Evolutionary conservation across 306 rosid species (phyloP), one percentile per base, ranked within the genome.

Genomic region (Astragalus membranaceus): DNA sequence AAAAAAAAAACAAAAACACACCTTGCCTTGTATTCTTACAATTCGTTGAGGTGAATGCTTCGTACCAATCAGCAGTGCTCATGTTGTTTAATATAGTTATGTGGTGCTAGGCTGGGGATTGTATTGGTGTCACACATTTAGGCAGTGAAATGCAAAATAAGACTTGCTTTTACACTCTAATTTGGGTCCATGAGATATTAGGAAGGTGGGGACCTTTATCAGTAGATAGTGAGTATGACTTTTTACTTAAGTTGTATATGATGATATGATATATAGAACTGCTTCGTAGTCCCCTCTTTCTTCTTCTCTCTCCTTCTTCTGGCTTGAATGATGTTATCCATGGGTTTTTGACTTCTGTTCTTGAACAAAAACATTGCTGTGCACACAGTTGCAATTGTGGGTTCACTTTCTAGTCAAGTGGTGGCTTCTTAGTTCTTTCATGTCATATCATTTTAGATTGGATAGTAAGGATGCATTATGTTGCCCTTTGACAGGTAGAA

Each of bases 401-500:
- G 63, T 78, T 74, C 23, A 43, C 70, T 46, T 58, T 74, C 7
- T 14, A 50, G 30, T 60, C 51, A 64, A 57, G 70, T 10, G 55
- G 63, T 10, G 23, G 72, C 11, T 48, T 67, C 30, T 26, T 26
- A 26, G 30, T 26, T 26, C 58, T 65, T 63, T 72, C 71, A 0
- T 51, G 60, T 42, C 49, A 30, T 76, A 35, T 37, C 7, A 4
- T 67, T 74, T 76, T 44, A 2, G 64, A 51, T 63, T 35, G 29
- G 74, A 44, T 77, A 48, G 13, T 80, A 60, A 70, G 48, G 52
- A 35, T 73, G 73, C 52, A 52, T 68, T 53, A 8, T 36, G 55
- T 69, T 62, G 56, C 41, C 35, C 72, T 80, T 83, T 78, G 73
- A 41, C 83, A 88, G 90, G 88, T 74, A n/a, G 97, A 91, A 35